Evolutionary conservation across 225 moss, liverwort and hornwort genomes (phyloP).

Genomic region (Climacium dendroides): DNA sequence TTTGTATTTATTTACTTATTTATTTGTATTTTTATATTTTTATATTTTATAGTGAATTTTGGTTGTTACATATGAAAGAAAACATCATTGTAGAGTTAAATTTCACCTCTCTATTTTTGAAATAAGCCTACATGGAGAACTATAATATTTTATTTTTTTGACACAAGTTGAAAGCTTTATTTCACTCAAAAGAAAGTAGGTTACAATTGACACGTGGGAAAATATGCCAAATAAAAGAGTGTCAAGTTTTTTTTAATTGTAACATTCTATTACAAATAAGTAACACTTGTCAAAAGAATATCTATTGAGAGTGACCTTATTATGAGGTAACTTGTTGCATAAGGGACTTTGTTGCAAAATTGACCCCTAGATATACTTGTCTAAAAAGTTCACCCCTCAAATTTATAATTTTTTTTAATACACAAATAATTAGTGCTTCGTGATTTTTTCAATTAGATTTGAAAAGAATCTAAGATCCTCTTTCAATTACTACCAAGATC

Average conservation of each 20-base stretch:
- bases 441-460: not conserved
- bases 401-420: not conserved
- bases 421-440: too few species aligned
- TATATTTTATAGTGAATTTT: not conserved
- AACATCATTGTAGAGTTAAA: not conserved
- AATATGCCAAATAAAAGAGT: not conserved
- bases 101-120: rapidly evolving
- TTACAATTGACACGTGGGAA: rapidly evolving
- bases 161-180: not conserved
- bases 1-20: not conserved
- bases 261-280: not conserved
- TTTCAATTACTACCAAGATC: not conserved
- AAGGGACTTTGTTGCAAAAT: rapidly evolving
- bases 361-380: not conserved
- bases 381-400: not conserved
- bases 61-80: not conserved
- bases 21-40: not conserved
- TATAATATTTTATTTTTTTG: not conserved
- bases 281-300: not conserved
- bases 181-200: not conserved
- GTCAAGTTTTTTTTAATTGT: not conserved
- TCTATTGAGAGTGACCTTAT: too few species aligned
- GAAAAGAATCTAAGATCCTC: not conserved
- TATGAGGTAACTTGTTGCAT: not conserved
- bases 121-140: not conserved